Conservation (phyloP, 2,329 filamentous ascomycete genomes). For the Hypoxylon sp. region DNA sequence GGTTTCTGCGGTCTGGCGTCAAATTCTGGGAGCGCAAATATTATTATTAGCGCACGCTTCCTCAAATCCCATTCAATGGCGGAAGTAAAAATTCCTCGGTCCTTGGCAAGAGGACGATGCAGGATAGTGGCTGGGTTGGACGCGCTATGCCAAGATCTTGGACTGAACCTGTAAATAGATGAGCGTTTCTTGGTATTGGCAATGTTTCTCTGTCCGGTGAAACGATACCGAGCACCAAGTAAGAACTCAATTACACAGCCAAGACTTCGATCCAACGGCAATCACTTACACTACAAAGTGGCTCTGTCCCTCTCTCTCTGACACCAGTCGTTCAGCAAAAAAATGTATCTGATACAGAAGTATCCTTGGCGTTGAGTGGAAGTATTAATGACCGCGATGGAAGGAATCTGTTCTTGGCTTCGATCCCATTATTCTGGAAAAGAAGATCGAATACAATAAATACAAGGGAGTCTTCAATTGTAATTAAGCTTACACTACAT, state of each 20-base stretch:
- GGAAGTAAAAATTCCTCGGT: conserved; percentile 32
- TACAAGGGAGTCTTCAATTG: conserved; percentile 1
- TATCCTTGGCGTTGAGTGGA: conserved; percentile 34
- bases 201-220: conserved; percentile 39
- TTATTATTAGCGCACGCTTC: conserved; percentile 38
- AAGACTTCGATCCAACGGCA: conserved; percentile 40
- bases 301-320: conserved; percentile 25
- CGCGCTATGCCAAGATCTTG: conserved; percentile 43
- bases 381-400: conserved; percentile 24
- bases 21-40: conserved; percentile 22
- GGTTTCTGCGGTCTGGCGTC: conserved; percentile 19
- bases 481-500: conserved; percentile 33
- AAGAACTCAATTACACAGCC: conserved; percentile 41
- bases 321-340: conserved; percentile 25
- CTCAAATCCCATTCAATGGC: conserved; percentile 34
- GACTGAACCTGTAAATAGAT: conserved; percentile 44
- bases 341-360: conserved; percentile 30
- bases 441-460: conserved; percentile 23
- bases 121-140: conserved; percentile 32
- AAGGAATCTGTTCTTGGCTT: conserved; percentile 24
- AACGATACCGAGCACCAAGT: conserved; percentile 37
- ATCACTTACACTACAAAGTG: conserved; percentile 27
- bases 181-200: conserved; percentile 49
- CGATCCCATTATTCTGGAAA: conserved; percentile 33
- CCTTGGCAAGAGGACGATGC: conserved; percentile 37